Evolutionary conservation across 441 rosid genomes (phyloP).

Genomic region (Theobroma grandiflorum): DNA sequence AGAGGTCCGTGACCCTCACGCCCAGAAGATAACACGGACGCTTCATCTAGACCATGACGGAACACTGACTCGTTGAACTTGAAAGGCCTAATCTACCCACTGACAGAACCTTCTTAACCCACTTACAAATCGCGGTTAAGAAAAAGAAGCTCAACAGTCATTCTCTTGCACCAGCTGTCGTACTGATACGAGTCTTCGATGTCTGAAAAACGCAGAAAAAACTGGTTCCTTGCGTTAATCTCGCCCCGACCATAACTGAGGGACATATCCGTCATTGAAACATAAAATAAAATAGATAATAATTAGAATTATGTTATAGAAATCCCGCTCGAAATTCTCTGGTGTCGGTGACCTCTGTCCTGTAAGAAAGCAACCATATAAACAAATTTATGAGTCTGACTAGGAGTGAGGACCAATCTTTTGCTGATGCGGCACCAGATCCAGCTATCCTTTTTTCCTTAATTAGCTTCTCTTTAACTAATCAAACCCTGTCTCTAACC

Average conservation of each 20-base stretch:
- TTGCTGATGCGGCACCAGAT: slow-evolving; percentile 5
- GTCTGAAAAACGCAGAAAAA: not conserved
- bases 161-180: slow-evolving; percentile 6
- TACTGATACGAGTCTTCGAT: not conserved
- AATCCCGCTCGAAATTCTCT: slow-evolving; percentile 1
- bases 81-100: not conserved
- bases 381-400: not conserved
- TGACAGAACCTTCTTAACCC: not conserved
- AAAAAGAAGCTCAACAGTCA: not conserved
- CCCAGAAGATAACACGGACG: not conserved
- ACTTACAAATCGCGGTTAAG: not conserved
- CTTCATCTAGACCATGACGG: not conserved
- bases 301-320: not conserved
- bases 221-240: not conserved
- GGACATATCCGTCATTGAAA: slow-evolving; percentile 28
- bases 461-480: slow-evolving; percentile 12
- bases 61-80: not conserved
- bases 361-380: not conserved
- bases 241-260: not conserved
- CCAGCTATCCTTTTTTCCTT: slow-evolving; percentile 5
- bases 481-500: not conserved
- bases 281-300: not conserved
- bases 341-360: slow-evolving; percentile 25
- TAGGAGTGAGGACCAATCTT: not conserved
- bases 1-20: not conserved